These are phyloP conservation scores for Calonectria multiphialidica DNA, from an alignment of 2,329 filamentous ascomycete genomes.

Conservation along the genomic window DNA sequence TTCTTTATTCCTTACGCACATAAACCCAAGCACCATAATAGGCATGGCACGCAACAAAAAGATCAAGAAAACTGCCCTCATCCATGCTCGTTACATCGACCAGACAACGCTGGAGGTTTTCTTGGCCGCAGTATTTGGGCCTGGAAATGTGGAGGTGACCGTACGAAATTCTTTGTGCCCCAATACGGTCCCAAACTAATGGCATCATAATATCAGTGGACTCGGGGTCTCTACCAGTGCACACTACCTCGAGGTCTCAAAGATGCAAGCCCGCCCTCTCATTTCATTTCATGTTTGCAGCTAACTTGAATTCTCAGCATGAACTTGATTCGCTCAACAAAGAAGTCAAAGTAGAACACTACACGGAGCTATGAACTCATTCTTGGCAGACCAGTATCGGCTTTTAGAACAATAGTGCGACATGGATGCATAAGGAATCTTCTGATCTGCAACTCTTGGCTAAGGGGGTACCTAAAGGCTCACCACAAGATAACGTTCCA, in stretches of 20 bases:
- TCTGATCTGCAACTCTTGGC: no score
- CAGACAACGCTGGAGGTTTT: not conserved
- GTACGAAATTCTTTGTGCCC: not conserved
- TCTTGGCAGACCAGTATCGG: no score
- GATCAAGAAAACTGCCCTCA: not conserved
- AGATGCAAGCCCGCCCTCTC: not conserved
- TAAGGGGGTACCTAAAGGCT: no score
- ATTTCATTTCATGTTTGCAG: not conserved
- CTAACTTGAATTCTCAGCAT: not conserved
- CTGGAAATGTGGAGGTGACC: not conserved
- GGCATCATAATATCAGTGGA: not conserved
- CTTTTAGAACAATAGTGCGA: no score
- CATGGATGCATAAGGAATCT: no score
- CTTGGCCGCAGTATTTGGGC: not conserved
- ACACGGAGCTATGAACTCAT: not conserved
- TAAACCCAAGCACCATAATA: no score
- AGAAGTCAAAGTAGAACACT: not conserved
- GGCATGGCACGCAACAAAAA: no score
- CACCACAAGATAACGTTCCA: no score
- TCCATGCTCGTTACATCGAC: not conserved
- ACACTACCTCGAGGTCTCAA: not conserved
- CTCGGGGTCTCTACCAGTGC: not conserved
- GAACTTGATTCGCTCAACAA: not conserved
- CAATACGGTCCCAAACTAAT: not conserved
- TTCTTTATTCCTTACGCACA: no score